A percentile compares a stretch with the other conserved stretches of the same genome.
Evolutionary conservation across 2,329 filamentous ascomycete genomes (phyloP).

Genomic region (Macrophomina tecta): DNA sequence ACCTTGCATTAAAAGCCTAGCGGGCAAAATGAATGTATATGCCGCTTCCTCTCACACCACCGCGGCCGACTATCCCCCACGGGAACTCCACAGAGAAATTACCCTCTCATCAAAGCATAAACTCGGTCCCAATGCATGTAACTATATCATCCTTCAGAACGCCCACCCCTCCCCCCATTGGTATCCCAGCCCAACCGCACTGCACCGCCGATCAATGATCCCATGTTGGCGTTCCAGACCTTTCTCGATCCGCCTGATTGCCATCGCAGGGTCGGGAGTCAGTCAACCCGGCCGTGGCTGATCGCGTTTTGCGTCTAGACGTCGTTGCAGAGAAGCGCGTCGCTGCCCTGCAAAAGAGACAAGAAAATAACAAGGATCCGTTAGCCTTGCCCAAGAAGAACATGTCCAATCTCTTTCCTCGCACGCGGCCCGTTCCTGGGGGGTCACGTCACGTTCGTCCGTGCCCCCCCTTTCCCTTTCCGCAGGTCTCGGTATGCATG

Average conservation of each 20-base stretch:
- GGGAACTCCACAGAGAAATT: not conserved
- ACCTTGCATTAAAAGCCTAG: not conserved
- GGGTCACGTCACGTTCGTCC: too few relatives aligned
- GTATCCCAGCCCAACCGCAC: not conserved
- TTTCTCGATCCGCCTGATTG: not conserved
- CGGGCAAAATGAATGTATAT: not conserved
- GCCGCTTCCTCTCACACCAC: not conserved
- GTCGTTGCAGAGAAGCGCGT: constrained; percentile 7
- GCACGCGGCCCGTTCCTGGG: too few relatives aligned
- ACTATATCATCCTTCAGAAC: not conserved
- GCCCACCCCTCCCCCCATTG: too few relatives aligned
- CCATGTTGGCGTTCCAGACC: not conserved
- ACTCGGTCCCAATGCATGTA: not conserved
- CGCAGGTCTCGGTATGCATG: too few relatives aligned
- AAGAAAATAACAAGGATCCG: not conserved
- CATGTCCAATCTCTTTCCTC: too few relatives aligned
- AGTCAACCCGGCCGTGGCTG: not conserved
- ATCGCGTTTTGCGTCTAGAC: not conserved
- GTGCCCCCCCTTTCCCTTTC: too few relatives aligned
- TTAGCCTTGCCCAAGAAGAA: not conserved
- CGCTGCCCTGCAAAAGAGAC: not conserved
- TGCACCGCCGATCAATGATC: not conserved
- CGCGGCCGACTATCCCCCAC: not conserved
- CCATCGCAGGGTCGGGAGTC: not conserved
- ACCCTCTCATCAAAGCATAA: constrained; percentile 2